These are phyloP conservation scores for Fusarium concolor DNA, from an alignment of 2,329 filamentous ascomycete genomes.

Conservation along the genomic window DNA sequence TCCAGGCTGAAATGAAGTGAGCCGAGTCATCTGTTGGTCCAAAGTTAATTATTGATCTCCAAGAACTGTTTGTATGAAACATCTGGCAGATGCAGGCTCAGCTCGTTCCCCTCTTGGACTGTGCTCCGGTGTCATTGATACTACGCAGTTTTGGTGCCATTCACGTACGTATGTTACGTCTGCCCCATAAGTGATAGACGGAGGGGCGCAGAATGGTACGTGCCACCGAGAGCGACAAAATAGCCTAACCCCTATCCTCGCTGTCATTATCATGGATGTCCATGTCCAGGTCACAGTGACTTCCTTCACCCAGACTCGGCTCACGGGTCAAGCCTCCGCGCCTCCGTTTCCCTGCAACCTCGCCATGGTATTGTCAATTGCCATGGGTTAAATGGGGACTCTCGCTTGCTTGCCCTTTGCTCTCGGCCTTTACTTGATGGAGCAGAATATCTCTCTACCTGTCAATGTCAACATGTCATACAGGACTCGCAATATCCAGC, in stretches of 20 bases:
- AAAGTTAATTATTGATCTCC: slow-evolving; percentile 3
- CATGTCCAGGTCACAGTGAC: slow-evolving; percentile 10
- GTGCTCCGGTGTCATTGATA: not conserved
- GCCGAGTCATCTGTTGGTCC: not conserved
- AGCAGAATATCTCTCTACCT: slow-evolving; percentile 5
- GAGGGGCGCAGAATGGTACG: slow-evolving; percentile 19
- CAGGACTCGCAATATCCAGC: not conserved
- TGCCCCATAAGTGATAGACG: slow-evolving; percentile 14
- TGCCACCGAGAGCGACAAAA: slow-evolving; percentile 16
- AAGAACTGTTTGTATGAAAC: slow-evolving; percentile 11
- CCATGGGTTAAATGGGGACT: slow-evolving; percentile 4
- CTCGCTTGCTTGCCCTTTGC: slow-evolving; percentile 13
- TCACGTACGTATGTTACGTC: not conserved
- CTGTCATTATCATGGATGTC: not conserved
- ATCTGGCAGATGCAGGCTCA: not conserved
- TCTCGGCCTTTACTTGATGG: not conserved
- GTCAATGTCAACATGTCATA: not conserved
- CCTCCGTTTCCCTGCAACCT: slow-evolving; percentile 14
- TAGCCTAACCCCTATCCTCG: slow-evolving; percentile 10
- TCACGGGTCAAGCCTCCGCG: slow-evolving; percentile 27
- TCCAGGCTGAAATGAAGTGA: slow-evolving; percentile 9
- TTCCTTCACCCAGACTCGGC: slow-evolving; percentile 10
- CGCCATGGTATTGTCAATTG: slow-evolving; percentile 9
- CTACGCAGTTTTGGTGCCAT: not conserved
- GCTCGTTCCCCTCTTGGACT: not conserved